These are phyloP conservation scores for Parastagonospora avenae DNA, from an alignment of 2,329 filamentous ascomycete genomes.

Conservation along the genomic window DNA sequence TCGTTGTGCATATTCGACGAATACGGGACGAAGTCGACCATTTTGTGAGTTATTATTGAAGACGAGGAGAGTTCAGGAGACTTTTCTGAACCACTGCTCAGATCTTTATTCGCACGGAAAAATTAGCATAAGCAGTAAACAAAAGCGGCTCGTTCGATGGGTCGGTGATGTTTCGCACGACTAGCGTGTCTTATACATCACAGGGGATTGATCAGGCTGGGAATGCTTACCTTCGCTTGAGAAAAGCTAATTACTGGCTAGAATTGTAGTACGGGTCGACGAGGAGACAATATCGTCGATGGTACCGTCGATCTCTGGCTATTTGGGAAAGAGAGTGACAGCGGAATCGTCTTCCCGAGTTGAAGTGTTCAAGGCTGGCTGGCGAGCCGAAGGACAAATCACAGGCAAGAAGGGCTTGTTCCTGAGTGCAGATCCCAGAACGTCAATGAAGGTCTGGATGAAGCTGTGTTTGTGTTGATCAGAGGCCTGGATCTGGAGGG, in stretches of 20 bases:
- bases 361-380: constrained; percentile 30
- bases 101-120: constrained; percentile 19
- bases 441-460: constrained; percentile 24
- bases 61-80: constrained; percentile 8
- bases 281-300: constrained; percentile 26
- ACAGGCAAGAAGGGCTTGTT: constrained; percentile 19
- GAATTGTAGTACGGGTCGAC: constrained; percentile 37
- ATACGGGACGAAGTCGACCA: constrained; percentile 45
- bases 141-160: constrained; percentile 11
- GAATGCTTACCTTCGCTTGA: constrained; percentile 40
- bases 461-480: constrained; percentile 36
- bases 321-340: constrained; percentile 26
- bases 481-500: constrained; percentile 36
- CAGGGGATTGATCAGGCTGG: constrained; percentile 22
- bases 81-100: constrained; percentile 21
- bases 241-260: constrained; percentile 28
- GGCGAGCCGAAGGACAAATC: constrained; percentile 30
- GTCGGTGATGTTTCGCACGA: constrained; percentile 21
- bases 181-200: constrained; percentile 27
- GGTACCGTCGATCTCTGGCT: constrained; percentile 33
- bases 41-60: constrained; percentile 23
- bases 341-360: constrained; percentile 26
- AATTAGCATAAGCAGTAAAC: constrained; percentile 38
- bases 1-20: constrained; percentile 41
- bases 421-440: constrained; percentile 11